Base-by-base conservation (phyloP, 2,329 filamentous ascomycete genomes). In the Escovopsis sp. region DNA sequence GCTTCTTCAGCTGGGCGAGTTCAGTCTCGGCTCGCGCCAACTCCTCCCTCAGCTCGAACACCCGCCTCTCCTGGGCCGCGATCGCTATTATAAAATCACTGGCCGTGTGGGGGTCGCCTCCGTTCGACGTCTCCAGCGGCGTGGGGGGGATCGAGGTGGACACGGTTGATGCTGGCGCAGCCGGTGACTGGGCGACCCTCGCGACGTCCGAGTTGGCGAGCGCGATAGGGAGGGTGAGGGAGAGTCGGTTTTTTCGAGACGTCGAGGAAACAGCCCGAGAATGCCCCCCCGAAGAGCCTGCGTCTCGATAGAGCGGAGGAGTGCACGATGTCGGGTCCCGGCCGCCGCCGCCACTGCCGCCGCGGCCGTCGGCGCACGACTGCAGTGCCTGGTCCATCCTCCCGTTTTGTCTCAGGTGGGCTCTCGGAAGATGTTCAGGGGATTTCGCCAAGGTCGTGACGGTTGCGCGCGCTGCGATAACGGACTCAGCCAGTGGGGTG, bases 11-110 rank as follows among this genome's bases (percentile, higher is more conserved):
- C 36, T 68, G 73, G 38, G 69, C 67, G 35, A 98, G 68, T 38
- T 94, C 83, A 11, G 68, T 64, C 58, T 98, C 89, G 6, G 91
- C 89, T 46, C 80, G 80, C 23, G 69, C 66, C n/a, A 98, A 68
- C 60, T 96, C 89, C 59, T 98, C 91, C 46, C 80, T 82, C 41
- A 98, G 68, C 62, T 96, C 91, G 44, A 98, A 66, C 2, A 98
- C 89, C 50, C 78, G 80, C 44, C 91, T 75, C 65, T 98, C 91
- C 63, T 96, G 88, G 12, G 85, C 80, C 37, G 91, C 91, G 53
- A 98, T 82, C 44, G 88, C 83, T 47, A 86, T 88, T 50, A 98
- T 79, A 54, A 95, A 84, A 40, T 80, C 70, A 53, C 72, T 73
- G 41, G 75, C 67, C 47, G 80, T 76, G 33, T 66, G 61, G 1